Evolutionary conservation across 257 asterid species (phyloP).

Genomic region (Fraxinus anomala): DNA sequence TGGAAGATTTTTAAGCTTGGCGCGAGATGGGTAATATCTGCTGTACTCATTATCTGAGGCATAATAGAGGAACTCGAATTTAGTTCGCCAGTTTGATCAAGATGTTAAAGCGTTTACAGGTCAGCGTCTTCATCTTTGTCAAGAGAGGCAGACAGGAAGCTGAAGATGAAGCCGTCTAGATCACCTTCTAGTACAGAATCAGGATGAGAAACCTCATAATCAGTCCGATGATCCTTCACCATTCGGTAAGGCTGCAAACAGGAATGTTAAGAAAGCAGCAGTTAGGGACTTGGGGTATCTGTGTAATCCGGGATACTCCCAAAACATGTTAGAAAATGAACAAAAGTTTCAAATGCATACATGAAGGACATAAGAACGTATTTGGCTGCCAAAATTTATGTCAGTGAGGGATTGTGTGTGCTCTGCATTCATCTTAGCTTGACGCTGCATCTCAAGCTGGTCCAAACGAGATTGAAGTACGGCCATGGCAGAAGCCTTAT

Average conservation of each 20-base stretch:
- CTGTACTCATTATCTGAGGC: background rate
- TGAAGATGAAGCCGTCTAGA: conserved; percentile 78
- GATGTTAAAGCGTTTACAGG: conserved; percentile 19
- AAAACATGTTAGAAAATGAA: conserved; percentile 5
- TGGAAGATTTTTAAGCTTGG: background rate
- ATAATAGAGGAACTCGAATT: background rate
- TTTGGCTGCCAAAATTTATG: conserved; percentile 91
- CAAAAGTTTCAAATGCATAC: conserved; percentile 41
- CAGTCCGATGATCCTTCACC: conserved; percentile 97
- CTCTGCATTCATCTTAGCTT: conserved; percentile 75
- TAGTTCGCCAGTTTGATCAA: background rate
- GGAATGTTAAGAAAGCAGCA: background rate
- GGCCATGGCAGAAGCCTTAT: conserved; percentile 92
- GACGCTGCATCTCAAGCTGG: conserved; percentile 86
- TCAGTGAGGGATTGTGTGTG: conserved; percentile 85
- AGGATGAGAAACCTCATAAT: conserved; percentile 89
- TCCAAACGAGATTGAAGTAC: conserved; percentile 96
- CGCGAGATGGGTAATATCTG: background rate
- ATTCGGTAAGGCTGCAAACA: conserved; percentile 84
- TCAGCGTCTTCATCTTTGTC: conserved; percentile 57
- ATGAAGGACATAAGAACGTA: conserved; percentile 88
- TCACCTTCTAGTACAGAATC: conserved; percentile 88
- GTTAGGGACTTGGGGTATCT: background rate
- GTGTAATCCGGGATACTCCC: background rate
- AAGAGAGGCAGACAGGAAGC: conserved; percentile 75